Conservation (phyloP, 345 rosid species). For the Sapria himalayana region DNA sequence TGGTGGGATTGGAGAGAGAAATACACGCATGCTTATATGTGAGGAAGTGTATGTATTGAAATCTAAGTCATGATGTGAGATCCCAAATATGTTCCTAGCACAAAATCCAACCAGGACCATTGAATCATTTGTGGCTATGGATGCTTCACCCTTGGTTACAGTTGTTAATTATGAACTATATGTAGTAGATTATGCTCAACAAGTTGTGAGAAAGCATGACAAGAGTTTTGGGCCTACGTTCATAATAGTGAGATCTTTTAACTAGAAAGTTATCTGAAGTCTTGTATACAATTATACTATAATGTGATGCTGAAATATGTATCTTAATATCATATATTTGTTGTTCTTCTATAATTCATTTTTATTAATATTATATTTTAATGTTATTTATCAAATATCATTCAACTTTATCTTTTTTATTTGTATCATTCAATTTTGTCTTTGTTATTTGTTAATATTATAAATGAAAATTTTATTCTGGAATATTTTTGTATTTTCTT, state of each 20-base stretch:
- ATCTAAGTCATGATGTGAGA: conserved; percentile 31
- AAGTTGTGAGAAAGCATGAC: conserved; percentile 39
- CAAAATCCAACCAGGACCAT: conserved; percentile 8
- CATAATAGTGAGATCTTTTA: conserved; percentile 57
- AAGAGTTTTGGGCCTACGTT: conserved; percentile 47
- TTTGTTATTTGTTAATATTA: too few species aligned
- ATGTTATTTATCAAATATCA: too few species aligned
- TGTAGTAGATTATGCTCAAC: conserved; percentile 36
- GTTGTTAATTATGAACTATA: conserved; percentile 57
- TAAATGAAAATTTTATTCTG: too few species aligned
- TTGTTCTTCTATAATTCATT: too few species aligned
- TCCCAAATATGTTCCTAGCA: conserved; percentile 39
- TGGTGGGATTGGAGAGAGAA: conserved; percentile 45
- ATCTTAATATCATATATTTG: too few species aligned
- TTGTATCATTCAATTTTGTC: too few species aligned
- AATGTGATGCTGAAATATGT: conserved; percentile 63
- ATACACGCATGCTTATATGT: conserved; percentile 17
- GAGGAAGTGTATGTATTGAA: conserved; percentile 54
- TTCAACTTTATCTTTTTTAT: too few species aligned
- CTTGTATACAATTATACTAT: conserved; percentile 89
- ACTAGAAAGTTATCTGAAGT: conserved; percentile 51
- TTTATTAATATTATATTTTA: too few species aligned
- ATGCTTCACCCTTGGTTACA: conserved; percentile 66
- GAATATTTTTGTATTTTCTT: too few species aligned
- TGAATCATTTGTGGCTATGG: conserved; percentile 15